phyloP scores from a whole-genome alignment of 1,139 yeast species.

The Yamadazyma kanchanaburiensis region DNA sequence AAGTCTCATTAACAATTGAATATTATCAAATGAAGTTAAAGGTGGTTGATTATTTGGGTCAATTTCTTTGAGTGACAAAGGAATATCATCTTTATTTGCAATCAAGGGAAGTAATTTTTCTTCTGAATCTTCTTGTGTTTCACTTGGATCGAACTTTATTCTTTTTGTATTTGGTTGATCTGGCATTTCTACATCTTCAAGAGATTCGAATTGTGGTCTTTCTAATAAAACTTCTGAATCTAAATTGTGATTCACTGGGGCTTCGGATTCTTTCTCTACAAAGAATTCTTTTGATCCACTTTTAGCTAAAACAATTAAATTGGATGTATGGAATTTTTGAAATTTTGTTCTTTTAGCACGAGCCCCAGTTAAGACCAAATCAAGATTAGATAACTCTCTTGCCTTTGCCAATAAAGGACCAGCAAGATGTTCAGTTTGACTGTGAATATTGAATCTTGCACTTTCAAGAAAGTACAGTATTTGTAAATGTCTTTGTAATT shows the following conservation, averaged over 20 bases:
- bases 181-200: slow-evolving; percentile 47
- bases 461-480: slow-evolving; percentile 59
- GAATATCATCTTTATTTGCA: slow-evolving; percentile 58
- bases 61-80: slow-evolving; percentile 47
- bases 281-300: slow-evolving; percentile 26
- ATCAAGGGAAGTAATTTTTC: slow-evolving; percentile 58
- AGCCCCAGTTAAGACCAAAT: slow-evolving; percentile 77
- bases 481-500: slow-evolving; percentile 34
- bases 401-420: slow-evolving; percentile 52
- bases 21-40: slow-evolving; percentile 64
- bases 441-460: slow-evolving; percentile 60
- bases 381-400: slow-evolving; percentile 55
- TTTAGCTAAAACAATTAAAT: slow-evolving; percentile 76
- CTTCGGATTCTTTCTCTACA: slow-evolving; percentile 15
- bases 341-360: slow-evolving; percentile 84
- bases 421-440: slow-evolving; percentile 57
- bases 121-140: slow-evolving; percentile 19
- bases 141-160: slow-evolving; percentile 34
- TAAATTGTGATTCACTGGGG: slow-evolving; percentile 57
- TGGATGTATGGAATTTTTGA: slow-evolving; percentile 68
- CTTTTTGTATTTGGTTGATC: slow-evolving; percentile 34
- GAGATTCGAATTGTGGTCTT: slow-evolving; percentile 61
- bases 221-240: slow-evolving; percentile 82
- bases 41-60: slow-evolving; percentile 86
- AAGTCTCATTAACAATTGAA: slow-evolving; percentile 68